Evolutionary conservation across 2,329 filamentous ascomycete genomes (phyloP).

Genomic region (Ophiostoma fasciatum): DNA sequence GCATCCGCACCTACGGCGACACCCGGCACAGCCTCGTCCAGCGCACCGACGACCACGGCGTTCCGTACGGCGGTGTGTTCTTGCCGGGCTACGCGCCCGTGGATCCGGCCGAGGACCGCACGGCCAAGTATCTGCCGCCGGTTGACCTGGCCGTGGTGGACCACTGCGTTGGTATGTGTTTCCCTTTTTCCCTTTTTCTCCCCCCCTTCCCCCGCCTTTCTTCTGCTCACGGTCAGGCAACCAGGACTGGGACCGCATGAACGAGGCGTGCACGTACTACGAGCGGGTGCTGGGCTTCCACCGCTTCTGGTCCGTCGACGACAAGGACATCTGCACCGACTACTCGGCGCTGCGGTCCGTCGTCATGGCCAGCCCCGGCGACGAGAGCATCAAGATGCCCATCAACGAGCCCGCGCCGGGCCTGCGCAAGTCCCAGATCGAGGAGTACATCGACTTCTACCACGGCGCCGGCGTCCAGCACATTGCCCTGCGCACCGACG

Average conservation of each 20-base stretch:
- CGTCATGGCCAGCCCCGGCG: conserved; percentile 76
- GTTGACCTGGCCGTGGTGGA: conserved; percentile 66
- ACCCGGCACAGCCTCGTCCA: conserved; percentile 87
- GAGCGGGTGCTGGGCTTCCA: conserved; percentile 84
- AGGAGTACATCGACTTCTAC: conserved; percentile 87
- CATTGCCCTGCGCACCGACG: conserved; percentile 67
- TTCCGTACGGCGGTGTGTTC: conserved; percentile 63
- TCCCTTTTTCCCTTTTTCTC: too few relatives aligned
- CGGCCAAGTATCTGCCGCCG: conserved; percentile 40
- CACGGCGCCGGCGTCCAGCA: conserved; percentile 83
- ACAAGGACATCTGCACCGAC: conserved; percentile 82
- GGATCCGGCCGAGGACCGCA: conserved; percentile 17
- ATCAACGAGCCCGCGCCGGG: conserved; percentile 91
- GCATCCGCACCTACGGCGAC: conserved; percentile 85
- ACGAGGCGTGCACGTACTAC: conserved; percentile 54
- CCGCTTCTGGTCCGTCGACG: conserved; percentile 94
- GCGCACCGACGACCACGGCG: conserved; percentile 51
- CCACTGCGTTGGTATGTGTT: conserved; percentile 95
- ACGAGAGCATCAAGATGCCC: conserved; percentile 90
- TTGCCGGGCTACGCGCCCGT: conserved; percentile 64
- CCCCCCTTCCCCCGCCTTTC: too few relatives aligned
- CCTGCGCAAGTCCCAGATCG: conserved; percentile 86
- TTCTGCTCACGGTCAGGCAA: too few relatives aligned
- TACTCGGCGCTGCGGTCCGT: conserved; percentile 79
- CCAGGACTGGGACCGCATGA: conserved; percentile 88